Percentiles rank a stretch among this genome's conserved stretches.
phyloP scores from a whole-genome alignment of 1,139 yeast genomes.

The Arxiozyma telluris region DNA sequence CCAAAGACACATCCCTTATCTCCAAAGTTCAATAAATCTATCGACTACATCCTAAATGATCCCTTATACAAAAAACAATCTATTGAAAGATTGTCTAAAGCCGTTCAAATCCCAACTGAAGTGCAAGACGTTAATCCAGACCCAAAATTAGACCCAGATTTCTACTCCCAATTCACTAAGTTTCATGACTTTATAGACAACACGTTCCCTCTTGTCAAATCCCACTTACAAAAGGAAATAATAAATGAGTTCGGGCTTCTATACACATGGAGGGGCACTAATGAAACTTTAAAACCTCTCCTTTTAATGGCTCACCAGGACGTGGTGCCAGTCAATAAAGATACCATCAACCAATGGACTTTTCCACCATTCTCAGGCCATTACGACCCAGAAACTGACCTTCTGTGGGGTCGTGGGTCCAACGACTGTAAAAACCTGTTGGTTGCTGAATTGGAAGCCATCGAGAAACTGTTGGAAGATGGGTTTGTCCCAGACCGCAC shows the following conservation, averaged over 20 bases:
- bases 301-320: slow-evolving; percentile 74
- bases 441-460: slow-evolving; percentile 49
- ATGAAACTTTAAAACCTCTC: slow-evolving; percentile 48
- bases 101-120: slow-evolving; percentile 56
- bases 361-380: slow-evolving; percentile 63
- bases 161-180: slow-evolving; percentile 23
- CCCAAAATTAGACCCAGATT: slow-evolving; percentile 34
- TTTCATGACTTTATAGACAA: slow-evolving; percentile 48
- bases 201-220: slow-evolving; percentile 53
- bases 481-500: slow-evolving; percentile 49
- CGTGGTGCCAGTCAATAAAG: slow-evolving; percentile 69
- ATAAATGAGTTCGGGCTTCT: slow-evolving; percentile 63
- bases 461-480: slow-evolving; percentile 41
- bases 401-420: slow-evolving; percentile 58
- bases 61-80: slow-evolving; percentile 36
- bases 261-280: slow-evolving; percentile 56
- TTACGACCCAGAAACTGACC: slow-evolving; percentile 45
- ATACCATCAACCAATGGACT: slow-evolving; percentile 51
- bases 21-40: slow-evolving; percentile 15
- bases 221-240: slow-evolving; percentile 40
- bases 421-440: slow-evolving; percentile 54
- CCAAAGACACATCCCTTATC: slow-evolving; percentile 9
- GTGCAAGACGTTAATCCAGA: slow-evolving; percentile 44
- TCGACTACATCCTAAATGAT: slow-evolving; percentile 33
- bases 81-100: slow-evolving; percentile 40